Percentiles rank a stretch among this genome's conserved stretches.
Conservation (phyloP, 257 asterid species). For the Ligustrum vulgare region DNA sequence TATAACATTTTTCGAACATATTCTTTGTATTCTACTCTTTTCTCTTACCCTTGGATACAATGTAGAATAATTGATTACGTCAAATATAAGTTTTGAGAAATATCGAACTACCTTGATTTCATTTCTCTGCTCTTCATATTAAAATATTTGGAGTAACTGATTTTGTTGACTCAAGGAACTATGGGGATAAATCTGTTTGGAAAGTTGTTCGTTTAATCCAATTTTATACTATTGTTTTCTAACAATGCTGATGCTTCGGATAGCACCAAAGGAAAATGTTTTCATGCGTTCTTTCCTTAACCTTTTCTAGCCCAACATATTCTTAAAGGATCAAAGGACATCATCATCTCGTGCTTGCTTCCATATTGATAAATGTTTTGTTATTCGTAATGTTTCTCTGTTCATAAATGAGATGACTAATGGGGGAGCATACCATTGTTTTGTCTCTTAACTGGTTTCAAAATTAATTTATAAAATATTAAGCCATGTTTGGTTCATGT, state of each 20-base stretch:
- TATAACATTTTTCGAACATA: no score
- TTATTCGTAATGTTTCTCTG: no score
- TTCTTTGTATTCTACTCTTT: no score
- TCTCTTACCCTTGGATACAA: no score
- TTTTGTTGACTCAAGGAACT: conserved; percentile 53
- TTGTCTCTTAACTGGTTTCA: no score
- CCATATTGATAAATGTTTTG: no score
- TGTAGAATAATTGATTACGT: no score
- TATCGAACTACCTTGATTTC: conserved; percentile 3
- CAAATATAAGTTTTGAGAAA: no score
- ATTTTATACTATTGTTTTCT: not conserved
- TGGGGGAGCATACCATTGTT: no score
- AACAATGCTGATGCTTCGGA: not conserved
- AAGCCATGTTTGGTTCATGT: no score
- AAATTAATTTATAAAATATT: no score
- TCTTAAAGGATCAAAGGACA: not conserved
- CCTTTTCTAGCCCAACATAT: not conserved
- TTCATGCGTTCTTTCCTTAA: not conserved
- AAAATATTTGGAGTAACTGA: conserved; percentile 81
- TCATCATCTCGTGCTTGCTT: not conserved
- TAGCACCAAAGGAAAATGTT: not conserved
- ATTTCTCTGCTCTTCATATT: conserved; percentile 24
- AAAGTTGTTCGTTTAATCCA: conserved; percentile 43
- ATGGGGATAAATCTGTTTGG: conserved; percentile 62
- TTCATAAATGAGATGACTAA: no score